Percentiles rank a stretch among this genome's conserved stretches.
These are phyloP conservation scores for Sanghuangporus baumii DNA, from an alignment of 1,284 basidiomycete species.

Conservation along the genomic window DNA sequence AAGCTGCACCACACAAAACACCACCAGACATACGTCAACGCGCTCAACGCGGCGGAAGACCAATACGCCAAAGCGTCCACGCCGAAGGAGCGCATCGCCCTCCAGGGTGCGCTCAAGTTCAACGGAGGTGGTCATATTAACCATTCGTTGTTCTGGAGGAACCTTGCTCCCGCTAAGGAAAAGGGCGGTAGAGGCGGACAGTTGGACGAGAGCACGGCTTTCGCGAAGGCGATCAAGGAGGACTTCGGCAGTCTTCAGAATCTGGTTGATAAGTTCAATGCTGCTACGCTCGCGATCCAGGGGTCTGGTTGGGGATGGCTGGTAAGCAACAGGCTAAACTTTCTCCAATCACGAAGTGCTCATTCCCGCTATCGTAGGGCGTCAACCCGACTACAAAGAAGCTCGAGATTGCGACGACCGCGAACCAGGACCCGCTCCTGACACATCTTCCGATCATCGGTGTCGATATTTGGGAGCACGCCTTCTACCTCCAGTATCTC, in stretches of 20 bases:
- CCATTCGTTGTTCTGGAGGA: slow-evolving; percentile 94
- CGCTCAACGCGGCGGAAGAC: slow-evolving; percentile 72
- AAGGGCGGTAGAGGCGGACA: slow-evolving; percentile 53
- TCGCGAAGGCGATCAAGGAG: slow-evolving; percentile 63
- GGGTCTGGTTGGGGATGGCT: slow-evolving; percentile 95
- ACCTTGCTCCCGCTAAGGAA: slow-evolving; percentile 59
- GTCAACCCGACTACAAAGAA: slow-evolving; percentile 55
- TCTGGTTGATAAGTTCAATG: slow-evolving; percentile 65
- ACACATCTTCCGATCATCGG: slow-evolving; percentile 76
- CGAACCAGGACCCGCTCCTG: slow-evolving; percentile 89
- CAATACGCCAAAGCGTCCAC: slow-evolving; percentile 57
- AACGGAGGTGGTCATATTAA: slow-evolving; percentile 79
- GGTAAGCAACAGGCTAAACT: slow-evolving; percentile 37
- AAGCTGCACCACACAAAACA: slow-evolving; percentile 84
- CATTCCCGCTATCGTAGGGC: slow-evolving; percentile 39
- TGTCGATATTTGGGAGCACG: slow-evolving; percentile 86
- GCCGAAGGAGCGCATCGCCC: slow-evolving; percentile 75
- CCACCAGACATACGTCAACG: slow-evolving; percentile 77
- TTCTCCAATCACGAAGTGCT: not conserved
- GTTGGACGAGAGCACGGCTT: slow-evolving; percentile 49
- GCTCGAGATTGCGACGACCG: slow-evolving; percentile 73
- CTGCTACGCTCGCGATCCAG: slow-evolving; percentile 78
- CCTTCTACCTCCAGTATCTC: slow-evolving; percentile 75
- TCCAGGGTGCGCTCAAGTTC: slow-evolving; percentile 69
- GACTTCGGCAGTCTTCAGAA: slow-evolving; percentile 69